Conservation (phyloP, 768 basidiomycete species). For the Tephrocybe sp. region DNA sequence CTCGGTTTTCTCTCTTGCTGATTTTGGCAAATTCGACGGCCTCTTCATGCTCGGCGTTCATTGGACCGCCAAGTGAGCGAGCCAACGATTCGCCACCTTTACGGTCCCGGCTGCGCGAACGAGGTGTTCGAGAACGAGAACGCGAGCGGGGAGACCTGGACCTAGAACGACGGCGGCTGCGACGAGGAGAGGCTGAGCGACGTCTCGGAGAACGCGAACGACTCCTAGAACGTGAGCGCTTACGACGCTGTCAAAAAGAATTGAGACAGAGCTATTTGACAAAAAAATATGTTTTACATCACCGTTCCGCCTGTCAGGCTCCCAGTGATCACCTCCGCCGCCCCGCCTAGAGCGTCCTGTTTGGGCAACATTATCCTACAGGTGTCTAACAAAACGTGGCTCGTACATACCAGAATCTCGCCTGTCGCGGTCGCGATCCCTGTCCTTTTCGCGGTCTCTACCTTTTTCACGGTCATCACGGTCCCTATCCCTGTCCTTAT, state of each 20-base stretch:
- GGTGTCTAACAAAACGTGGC: slow-evolving; percentile 5
- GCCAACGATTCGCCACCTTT: slow-evolving; percentile 64
- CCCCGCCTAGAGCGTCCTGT: slow-evolving; percentile 40
- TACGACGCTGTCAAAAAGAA: slow-evolving; percentile 47
- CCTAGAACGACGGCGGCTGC: slow-evolving; percentile 64
- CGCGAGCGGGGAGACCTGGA: slow-evolving; percentile 40
- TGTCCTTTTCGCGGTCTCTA: slow-evolving; percentile 45
- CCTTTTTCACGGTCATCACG: slow-evolving; percentile 34
- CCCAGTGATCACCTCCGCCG: slow-evolving; percentile 74
- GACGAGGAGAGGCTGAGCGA: slow-evolving; percentile 64
- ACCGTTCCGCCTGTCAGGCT: slow-evolving; percentile 67
- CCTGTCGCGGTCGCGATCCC: slow-evolving; percentile 43
- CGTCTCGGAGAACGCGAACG: slow-evolving; percentile 63
- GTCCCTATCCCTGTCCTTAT: slow-evolving; percentile 33
- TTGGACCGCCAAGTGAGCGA: slow-evolving; percentile 82
- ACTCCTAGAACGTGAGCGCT: slow-evolving; percentile 65
- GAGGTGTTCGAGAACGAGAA: slow-evolving; percentile 45
- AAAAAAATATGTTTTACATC: slow-evolving; percentile 47
- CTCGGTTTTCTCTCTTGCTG: slow-evolving; percentile 97
- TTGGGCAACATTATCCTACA: slow-evolving; percentile 4
- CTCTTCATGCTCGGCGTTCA: slow-evolving; percentile 90
- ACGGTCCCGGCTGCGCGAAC: slow-evolving; percentile 53
- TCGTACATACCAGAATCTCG: slow-evolving; percentile 54
- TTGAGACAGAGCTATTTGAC: background rate
- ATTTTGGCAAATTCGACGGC: slow-evolving; percentile 93